Base-by-base conservation (phyloP, 441 rosid genomes). In the Jatropha multifida region DNA sequence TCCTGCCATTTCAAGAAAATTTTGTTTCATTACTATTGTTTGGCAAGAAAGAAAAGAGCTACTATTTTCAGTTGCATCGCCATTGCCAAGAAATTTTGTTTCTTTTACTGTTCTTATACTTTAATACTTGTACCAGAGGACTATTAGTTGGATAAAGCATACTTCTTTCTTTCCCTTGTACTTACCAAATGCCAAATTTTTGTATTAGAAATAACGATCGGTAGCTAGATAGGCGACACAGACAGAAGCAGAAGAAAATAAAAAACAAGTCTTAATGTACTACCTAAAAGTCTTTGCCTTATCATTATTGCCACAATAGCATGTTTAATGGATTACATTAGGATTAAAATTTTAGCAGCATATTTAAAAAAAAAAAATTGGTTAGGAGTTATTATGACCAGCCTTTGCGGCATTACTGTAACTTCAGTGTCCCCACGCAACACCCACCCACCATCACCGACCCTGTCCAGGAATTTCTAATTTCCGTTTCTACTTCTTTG, bases 261-360 rank as follows among this genome's bases (percentile, higher is more conserved):
- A 51, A 32, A 37, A 46, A 37, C 2, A 5, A 12, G 18, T 32
- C 32, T 32, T 32, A 4, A 42, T 15, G 49, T 6, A 20, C 0
- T 15, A n/a, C 40, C 62, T 74, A 65, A 78, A 69, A 70, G 52
- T 71, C 71, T 74, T 49, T 13, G 56, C 11, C 12, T 51, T 49
- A 27, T 65, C 55, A 74, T 74, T 62, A 69, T 37, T 2, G 40
- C 55, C 37, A 48, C 23, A 32, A 15, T n/a, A 23, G 32, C 2
- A 32, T 32, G 32, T 32, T 32, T 32, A 32, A 32, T 32, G 32
- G 32, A 32, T 32, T 32, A 32, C 32, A 32, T 32, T 32, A 32
- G 32, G 32, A 23, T 32, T 1, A 32, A 0, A 32, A 32, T 32
- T 32, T 32, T 32, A 32, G 32, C 2, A 1, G 32, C 32, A 32